Percentiles rank a stretch among this genome's conserved stretches.
Conservation (phyloP, 2,329 filamentous ascomycete genomes). For the Talaromyces funiculosus region DNA sequence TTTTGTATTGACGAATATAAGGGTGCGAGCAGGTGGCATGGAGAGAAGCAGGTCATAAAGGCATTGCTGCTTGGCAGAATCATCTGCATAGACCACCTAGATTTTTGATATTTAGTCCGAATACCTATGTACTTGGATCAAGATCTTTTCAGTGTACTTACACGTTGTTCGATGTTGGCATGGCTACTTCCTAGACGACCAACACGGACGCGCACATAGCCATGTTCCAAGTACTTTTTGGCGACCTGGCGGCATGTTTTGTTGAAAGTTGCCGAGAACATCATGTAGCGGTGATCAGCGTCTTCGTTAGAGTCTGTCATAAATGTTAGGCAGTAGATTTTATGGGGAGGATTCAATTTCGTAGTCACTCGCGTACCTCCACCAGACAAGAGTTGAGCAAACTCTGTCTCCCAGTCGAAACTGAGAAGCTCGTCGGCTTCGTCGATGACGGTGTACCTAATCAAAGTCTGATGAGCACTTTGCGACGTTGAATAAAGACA, state of each 20-base stretch:
- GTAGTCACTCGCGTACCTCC: slow-evolving; percentile 54
- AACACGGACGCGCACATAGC: slow-evolving; percentile 75
- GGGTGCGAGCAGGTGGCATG: slow-evolving; percentile 66
- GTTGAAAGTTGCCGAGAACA: slow-evolving; percentile 95
- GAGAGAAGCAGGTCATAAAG: slow-evolving; percentile 67
- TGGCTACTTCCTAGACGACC: slow-evolving; percentile 82
- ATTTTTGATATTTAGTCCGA: neutral
- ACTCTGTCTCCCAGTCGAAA: slow-evolving; percentile 68
- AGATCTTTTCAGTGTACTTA: slow-evolving; percentile 23
- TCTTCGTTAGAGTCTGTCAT: slow-evolving; percentile 65
- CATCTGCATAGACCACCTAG: slow-evolving; percentile 61
- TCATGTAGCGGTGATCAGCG: slow-evolving; percentile 62
- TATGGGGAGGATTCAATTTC: neutral
- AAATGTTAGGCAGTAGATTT: neutral
- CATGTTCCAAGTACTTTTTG: slow-evolving; percentile 64
- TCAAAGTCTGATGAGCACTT: slow-evolving; percentile 1
- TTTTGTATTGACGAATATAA: slow-evolving; percentile 87
- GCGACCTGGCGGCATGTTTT: slow-evolving; percentile 71
- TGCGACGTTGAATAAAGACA: neutral
- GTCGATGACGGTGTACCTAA: slow-evolving; percentile 68
- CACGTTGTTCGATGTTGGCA: slow-evolving; percentile 70
- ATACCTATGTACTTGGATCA: neutral
- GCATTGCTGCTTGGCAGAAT: slow-evolving; percentile 61
- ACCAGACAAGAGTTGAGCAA: slow-evolving; percentile 70
- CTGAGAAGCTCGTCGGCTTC: slow-evolving; percentile 92